A percentile compares a stretch with the other conserved stretches of the same genome.
Evolutionary conservation across 768 basidiomycete genomes (phyloP).

Genomic region (Tubosaeta sp.): DNA sequence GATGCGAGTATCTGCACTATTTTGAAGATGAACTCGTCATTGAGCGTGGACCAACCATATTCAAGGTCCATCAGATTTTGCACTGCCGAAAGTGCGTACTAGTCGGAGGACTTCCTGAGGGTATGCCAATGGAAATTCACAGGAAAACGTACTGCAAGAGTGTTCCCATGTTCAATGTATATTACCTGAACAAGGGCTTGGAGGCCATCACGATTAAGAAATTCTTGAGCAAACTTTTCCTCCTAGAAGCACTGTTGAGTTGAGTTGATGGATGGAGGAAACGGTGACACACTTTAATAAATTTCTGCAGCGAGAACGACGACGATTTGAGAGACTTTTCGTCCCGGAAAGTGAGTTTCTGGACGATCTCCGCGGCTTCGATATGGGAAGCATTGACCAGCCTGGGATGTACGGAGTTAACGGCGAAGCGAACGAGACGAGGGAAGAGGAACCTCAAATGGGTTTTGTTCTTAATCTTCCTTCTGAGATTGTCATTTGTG

Average conservation of each 20-base stretch:
- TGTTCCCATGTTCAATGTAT: conserved; percentile 67
- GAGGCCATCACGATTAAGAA: conserved; percentile 69
- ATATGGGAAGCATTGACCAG: conserved; percentile 76
- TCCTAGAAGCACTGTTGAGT: conserved; percentile 45
- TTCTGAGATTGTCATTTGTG: conserved; percentile 81
- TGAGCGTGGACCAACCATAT: conserved; percentile 76
- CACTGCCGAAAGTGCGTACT: conserved; percentile 85
- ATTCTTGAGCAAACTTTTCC: conserved; percentile 77
- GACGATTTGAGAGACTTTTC: conserved; percentile 62
- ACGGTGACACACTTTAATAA: conserved; percentile 55
- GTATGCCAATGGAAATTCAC: background rate
- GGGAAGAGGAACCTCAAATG: conserved; percentile 62
- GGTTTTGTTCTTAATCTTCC: conserved; percentile 73
- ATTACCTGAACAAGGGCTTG: conserved; percentile 68
- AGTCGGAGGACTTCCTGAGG: conserved; percentile 9
- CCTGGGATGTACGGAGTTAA: conserved; percentile 34
- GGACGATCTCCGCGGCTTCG: conserved; percentile 73
- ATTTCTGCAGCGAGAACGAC: conserved; percentile 74
- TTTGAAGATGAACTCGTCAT: conserved; percentile 66
- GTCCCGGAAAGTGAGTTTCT: conserved; percentile 59
- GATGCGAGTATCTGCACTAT: conserved; percentile 78
- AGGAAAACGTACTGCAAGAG: conserved; percentile 61
- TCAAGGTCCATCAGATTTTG: conserved; percentile 87
- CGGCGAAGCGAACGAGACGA: background rate
- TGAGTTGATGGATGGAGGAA: background rate